These are phyloP conservation scores for Vitis rupestris DNA, from an alignment of 164 flowering plant species.

Conservation along the genomic window DNA sequence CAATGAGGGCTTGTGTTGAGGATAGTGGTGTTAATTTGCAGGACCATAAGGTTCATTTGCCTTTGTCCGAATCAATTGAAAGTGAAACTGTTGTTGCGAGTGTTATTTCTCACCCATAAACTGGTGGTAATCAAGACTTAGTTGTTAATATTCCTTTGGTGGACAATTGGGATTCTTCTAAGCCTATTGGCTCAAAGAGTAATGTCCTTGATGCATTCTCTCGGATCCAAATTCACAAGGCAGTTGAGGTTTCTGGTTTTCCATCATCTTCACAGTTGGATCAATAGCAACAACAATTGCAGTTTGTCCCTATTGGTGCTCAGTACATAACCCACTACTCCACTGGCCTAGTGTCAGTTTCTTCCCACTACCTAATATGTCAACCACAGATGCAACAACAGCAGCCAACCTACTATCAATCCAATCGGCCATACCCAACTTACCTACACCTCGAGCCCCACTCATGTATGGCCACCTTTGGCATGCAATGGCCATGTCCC, in stretches of 20 bases:
- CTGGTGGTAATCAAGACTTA: constrained; percentile 25
- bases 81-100: constrained; percentile 28
- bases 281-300: constrained; percentile 23
- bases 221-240: constrained; percentile 9
- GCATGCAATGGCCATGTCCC: no score
- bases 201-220: constrained; percentile 10
- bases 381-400: background rate
- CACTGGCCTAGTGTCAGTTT: constrained; percentile 9
- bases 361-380: constrained; percentile 30
- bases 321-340: constrained; percentile 32
- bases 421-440: constrained; percentile 37
- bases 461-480: no score
- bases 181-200: constrained; percentile 19
- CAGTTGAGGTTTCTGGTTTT: constrained; percentile 26
- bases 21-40: constrained; percentile 14
- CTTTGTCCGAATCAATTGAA: constrained; percentile 24
- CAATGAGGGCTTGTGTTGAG: constrained; percentile 24
- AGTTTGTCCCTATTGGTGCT: constrained; percentile 23
- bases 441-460: constrained; percentile 31
- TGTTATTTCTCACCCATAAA: constrained; percentile 13
- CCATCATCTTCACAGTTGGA: constrained; percentile 17
- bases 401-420: constrained; percentile 17
- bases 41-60: constrained; percentile 21
- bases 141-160: constrained; percentile 11
- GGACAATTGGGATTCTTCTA: constrained; percentile 8